Evolutionary conservation across 176 grass and related monocot species (phyloP), one percentile per base, ranked within the genome.

Genomic region (Hordeum vulgare): DNA sequence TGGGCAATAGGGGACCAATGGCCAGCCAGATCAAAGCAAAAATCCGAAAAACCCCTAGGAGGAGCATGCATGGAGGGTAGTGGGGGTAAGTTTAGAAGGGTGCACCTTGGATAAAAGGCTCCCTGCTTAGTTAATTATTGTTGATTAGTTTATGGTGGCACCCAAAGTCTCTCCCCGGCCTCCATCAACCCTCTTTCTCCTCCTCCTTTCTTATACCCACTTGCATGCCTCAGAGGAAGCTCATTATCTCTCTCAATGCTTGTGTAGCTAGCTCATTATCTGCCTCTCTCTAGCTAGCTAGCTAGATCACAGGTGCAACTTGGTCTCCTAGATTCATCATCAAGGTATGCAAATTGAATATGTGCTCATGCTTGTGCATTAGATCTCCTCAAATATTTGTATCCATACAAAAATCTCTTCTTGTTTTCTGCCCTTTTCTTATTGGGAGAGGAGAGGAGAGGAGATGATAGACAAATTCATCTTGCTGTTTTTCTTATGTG

Each of bases 201-300:
- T 86, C 84, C 61, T 69, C 59, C 75, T 74, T 81, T 88, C 81
- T 85, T 82, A 63, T 77, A 82, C 85, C 80, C 84, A 87, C 84
- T 69, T 90, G 75, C 53, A 33, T 77, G 75, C 40, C 37, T 77
- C 80, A 60, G 21, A 86, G 44, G 53, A 74, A 86, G 80, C 84
- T n/a, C n/a, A n/a, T n/a, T n/a, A n/a, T n/a, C n/a, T n/a, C n/a
- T n/a, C 78, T 75, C 61, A 71, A 64, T 74, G 84, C 84, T 74
- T 21, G 68, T 60, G 61, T 87, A 86, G 20, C 33, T 81, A 51
- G 6, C 47, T 0, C 47, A 51, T 51, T 51, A 51, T 51, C 47
- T 51, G 5, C 0, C 5, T 14, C 11, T 12, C 40, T 13, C 41
- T 51, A 47, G 44, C 47, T 51, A 51, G 47, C 47, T 51, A 51